Conservation (phyloP, 2,329 filamentous ascomycete species). For the Ceratocystiopsis sp. region DNA sequence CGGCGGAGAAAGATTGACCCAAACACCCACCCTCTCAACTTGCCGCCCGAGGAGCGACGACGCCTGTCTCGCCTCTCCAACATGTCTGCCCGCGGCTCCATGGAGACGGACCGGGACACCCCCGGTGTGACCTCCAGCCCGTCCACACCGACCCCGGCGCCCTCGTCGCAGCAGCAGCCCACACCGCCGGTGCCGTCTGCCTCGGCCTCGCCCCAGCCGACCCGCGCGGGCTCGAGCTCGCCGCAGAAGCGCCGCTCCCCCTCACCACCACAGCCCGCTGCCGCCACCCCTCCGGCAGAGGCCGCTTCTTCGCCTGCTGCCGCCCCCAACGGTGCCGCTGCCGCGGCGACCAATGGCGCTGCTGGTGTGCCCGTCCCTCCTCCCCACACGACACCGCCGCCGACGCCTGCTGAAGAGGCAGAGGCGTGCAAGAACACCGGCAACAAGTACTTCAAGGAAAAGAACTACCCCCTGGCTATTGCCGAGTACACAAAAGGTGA, state of each 20-base stretch:
- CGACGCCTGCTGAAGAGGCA: constrained; percentile 56
- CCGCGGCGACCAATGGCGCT: constrained; percentile 15
- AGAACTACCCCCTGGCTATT: constrained; percentile 75
- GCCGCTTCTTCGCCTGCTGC: constrained; percentile 1
- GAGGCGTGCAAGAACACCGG: constrained; percentile 84
- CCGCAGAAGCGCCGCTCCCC: constrained; percentile 12
- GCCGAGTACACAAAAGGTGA: constrained; percentile 89
- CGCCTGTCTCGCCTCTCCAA: constrained; percentile 51
- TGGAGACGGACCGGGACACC: constrained; percentile 60
- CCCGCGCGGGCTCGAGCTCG: background rate
- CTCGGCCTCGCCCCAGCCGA: constrained; percentile 1
- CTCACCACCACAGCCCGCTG: constrained; percentile 17
- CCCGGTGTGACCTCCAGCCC: constrained; percentile 24
- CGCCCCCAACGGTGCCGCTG: constrained; percentile 15
- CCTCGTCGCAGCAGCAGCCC: constrained; percentile 17
- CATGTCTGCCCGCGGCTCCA: constrained; percentile 46
- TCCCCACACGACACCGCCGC: constrained; percentile 50
- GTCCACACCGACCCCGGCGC: constrained; percentile 34
- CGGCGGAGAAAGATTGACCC: constrained; percentile 41
- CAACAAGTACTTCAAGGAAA: constrained; percentile 94
- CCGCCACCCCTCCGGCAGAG: constrained; percentile 7
- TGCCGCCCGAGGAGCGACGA: constrained; percentile 75
- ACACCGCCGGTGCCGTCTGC: constrained; percentile 17
- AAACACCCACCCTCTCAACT: constrained; percentile 74
- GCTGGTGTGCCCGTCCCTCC: constrained; percentile 44